Percentiles rank a stretch among this genome's conserved stretches.
Conservation (phyloP, 352 stramenopile species). For the Phytophthora palmivora region DNA sequence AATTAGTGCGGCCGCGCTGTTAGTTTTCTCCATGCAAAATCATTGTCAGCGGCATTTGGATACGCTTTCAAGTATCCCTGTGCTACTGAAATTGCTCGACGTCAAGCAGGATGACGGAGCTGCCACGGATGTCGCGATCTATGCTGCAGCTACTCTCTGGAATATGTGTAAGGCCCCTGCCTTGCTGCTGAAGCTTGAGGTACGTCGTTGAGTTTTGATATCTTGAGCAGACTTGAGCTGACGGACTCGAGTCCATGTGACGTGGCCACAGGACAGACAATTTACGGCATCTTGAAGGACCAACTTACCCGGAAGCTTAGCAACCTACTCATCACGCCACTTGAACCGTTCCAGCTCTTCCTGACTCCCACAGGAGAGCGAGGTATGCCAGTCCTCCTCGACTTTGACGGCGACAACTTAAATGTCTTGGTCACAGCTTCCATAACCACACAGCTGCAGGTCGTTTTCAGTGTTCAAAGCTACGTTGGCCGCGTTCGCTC, state of each 20-base stretch:
- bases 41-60: conserved; percentile 81
- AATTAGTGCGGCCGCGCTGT: conserved; percentile 57
- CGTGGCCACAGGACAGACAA: conserved; percentile 43
- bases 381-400: conserved; percentile 49
- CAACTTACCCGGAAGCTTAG: conserved; percentile 59
- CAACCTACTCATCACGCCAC: conserved; percentile 54
- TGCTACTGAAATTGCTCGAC: conserved; percentile 61
- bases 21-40: conserved; percentile 74
- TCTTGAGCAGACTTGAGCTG: background rate
- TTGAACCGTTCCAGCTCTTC: conserved; percentile 57
- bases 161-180: conserved; percentile 73
- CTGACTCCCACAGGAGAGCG: conserved; percentile 54
- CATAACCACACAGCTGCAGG: conserved; percentile 48
- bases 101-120: conserved; percentile 20
- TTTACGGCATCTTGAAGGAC: conserved; percentile 70
- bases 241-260: conserved; percentile 3
- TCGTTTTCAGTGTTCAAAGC: conserved; percentile 69
- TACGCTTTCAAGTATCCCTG: conserved; percentile 44
- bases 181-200: conserved; percentile 76
- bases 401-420: conserved; percentile 69
- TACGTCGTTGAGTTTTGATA: conserved; percentile 6
- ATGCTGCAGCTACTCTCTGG: conserved; percentile 64
- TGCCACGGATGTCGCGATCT: conserved; percentile 52
- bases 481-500: conserved; percentile 51
- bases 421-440: conserved; percentile 61